Percentiles rank a stretch among this genome's conserved stretches.
phyloP scores from a whole-genome alignment of 352 stramenopile genomes.

The Pilasporangium apinafurcum region DNA sequence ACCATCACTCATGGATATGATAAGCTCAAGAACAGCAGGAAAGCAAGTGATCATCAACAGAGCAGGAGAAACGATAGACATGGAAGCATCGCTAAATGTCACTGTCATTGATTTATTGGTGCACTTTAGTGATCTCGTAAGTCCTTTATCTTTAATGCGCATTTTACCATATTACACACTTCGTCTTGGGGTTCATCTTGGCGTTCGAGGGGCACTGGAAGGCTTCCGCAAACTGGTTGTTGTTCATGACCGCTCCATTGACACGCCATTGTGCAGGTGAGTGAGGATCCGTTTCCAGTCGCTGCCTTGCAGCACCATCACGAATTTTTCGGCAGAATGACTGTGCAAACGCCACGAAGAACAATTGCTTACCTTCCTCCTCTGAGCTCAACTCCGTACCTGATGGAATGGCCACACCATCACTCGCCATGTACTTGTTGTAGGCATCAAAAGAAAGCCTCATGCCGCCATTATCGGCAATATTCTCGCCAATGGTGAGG shows the following conservation, averaged over 20 bases:
- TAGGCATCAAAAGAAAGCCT: constrained; percentile 82
- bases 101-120: too few relatives aligned
- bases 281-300: too few relatives aligned
- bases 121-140: too few relatives aligned
- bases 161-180: constrained; percentile 65
- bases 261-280: constrained; percentile 61
- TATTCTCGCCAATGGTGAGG: constrained; percentile 90
- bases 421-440: too few relatives aligned
- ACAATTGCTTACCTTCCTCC: constrained; percentile 45
- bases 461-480: constrained; percentile 87
- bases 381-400: constrained; percentile 7
- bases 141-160: too few relatives aligned
- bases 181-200: constrained; percentile 61
- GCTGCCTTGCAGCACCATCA: constrained; percentile 38
- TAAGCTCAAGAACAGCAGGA: too few relatives aligned
- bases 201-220: constrained; percentile 56
- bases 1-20: too few relatives aligned
- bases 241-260: constrained; percentile 62
- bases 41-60: too few relatives aligned
- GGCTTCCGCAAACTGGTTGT: constrained; percentile 46
- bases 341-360: constrained; percentile 66
- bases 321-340: constrained; percentile 60
- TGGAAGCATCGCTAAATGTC: too few relatives aligned
- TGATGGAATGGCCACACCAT: too few relatives aligned
- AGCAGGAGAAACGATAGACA: too few relatives aligned